These are phyloP conservation scores for Thelonectria olida DNA, from an alignment of 2,329 filamentous ascomycete genomes.

Conservation along the genomic window DNA sequence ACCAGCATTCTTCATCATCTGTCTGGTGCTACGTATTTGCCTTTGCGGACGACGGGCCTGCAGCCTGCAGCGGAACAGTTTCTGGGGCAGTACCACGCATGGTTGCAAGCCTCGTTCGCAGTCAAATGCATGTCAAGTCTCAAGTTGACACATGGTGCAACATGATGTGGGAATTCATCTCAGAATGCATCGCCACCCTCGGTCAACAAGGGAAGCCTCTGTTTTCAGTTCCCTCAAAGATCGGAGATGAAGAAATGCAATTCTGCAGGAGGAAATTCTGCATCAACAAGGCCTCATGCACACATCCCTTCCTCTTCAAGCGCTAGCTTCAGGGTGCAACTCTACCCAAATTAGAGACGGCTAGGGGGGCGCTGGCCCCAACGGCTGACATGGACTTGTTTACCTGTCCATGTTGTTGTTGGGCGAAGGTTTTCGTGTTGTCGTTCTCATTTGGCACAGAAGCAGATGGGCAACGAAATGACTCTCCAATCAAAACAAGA, in stretches of 20 bases:
- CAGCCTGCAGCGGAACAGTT: not conserved
- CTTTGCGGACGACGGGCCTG: not conserved
- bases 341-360: constrained; percentile 10
- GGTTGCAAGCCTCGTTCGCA: not conserved
- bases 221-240: not conserved
- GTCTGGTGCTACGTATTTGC: not conserved
- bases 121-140: not conserved
- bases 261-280: not conserved
- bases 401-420: too few relatives aligned
- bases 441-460: too few relatives aligned
- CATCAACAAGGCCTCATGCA: not conserved
- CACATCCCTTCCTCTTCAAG: not conserved
- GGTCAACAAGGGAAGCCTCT: not conserved
- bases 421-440: too few relatives aligned
- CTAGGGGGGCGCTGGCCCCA: constrained; percentile 12
- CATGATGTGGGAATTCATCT: not conserved
- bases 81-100: not conserved
- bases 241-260: constrained; percentile 7
- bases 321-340: constrained; percentile 3
- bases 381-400: constrained; percentile 14
- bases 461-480: too few relatives aligned
- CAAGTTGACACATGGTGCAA: not conserved
- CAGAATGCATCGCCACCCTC: not conserved
- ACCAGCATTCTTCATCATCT: constrained; percentile 22
- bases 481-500: not conserved